Base-by-base conservation (phyloP, 805 yeast genomes). In the Sungouiozyma intestinalis region DNA sequence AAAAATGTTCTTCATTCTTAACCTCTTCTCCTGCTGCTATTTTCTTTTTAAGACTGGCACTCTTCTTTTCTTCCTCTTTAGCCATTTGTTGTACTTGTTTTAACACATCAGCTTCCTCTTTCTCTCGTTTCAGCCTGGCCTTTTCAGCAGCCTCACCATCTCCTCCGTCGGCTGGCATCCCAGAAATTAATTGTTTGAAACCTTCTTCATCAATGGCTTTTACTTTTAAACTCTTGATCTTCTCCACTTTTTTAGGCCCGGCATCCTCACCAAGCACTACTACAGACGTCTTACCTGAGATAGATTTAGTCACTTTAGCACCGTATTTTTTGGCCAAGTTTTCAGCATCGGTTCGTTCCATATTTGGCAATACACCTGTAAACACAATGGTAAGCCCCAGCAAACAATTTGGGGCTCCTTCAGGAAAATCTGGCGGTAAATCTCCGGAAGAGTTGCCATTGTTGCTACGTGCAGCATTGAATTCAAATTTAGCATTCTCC, bases 211-310 rank as follows among this genome's bases (percentile, higher is more conserved):
- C 79, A 45, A 90, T 81, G 34, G 94, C 86, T 62, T 88, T 88
- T 42, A 85, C 76, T 6, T 75, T 72, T 48, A 79, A 67, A 40
- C 77, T 74, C 52, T 76, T 80, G 49, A 94, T 90, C 54, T 80
- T 85, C 52, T 76, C 76, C 35, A 92, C 77, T 62, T 92, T 92
- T n/a, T 86, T 78, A 2, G 97, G 97, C 0, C 98, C 98, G 2
- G 98, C 97, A 50, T 92, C 97, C 40, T 74, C 86, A 6, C 98
- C 98, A 24, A 92, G 69, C 1, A 92, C 97, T 2, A 90, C 95
- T 37, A 87, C 69, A 18, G 86, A 75, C 1, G 98, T 92, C 54
- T 81, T 85, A 9, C 85, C 77, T 43, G 92, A 83, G 19, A 90
- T 81, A 0, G 95, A 75, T 51, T 85, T 78, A 3, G 94, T 85